Percentiles rank a stretch among this genome's conserved stretches.
Evolutionary conservation across 1,284 basidiomycete genomes (phyloP).

Genomic region (Heterobasidion parviporum): DNA sequence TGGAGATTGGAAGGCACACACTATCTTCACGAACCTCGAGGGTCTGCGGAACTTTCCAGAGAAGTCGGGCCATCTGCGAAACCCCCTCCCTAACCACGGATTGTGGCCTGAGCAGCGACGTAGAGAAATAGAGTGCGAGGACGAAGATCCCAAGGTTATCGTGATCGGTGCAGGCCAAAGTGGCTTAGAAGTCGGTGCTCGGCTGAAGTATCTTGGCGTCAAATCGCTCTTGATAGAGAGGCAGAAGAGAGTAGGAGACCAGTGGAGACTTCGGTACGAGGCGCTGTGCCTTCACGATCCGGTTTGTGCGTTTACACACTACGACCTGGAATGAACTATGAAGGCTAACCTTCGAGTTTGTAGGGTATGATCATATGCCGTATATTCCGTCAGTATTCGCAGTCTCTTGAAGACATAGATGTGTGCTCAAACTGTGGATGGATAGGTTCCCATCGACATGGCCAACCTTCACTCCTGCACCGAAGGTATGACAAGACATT

Average conservation of each 20-base stretch:
- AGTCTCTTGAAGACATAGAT: neutral
- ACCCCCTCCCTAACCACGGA: constrained; percentile 31
- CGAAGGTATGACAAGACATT: constrained; percentile 27
- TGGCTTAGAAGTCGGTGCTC: constrained; percentile 52
- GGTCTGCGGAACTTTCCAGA: constrained; percentile 44
- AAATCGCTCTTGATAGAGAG: constrained; percentile 46
- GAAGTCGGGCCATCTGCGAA: constrained; percentile 27
- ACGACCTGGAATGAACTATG: neutral
- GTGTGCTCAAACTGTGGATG: neutral
- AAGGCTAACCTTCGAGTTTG: neutral
- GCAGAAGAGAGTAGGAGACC: constrained; percentile 44
- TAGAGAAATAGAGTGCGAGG: constrained; percentile 31
- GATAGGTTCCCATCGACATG: constrained; percentile 49
- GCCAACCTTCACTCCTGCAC: constrained; percentile 54
- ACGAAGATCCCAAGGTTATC: constrained; percentile 35
- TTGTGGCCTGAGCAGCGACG: constrained; percentile 30
- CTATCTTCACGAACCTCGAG: constrained; percentile 55
- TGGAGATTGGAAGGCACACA: constrained; percentile 50
- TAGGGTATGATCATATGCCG: constrained; percentile 28
- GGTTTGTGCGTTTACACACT: constrained; percentile 38
- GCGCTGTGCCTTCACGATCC: constrained; percentile 58
- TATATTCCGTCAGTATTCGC: constrained; percentile 36
- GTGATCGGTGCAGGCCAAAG: constrained; percentile 62
- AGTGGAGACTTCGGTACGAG: constrained; percentile 53
- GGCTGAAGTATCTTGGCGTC: constrained; percentile 47